Percentiles rank a stretch among this genome's conserved stretches.
Evolutionary conservation across 1,284 basidiomycete species (phyloP).

Genomic region (Leccinum subatratum): DNA sequence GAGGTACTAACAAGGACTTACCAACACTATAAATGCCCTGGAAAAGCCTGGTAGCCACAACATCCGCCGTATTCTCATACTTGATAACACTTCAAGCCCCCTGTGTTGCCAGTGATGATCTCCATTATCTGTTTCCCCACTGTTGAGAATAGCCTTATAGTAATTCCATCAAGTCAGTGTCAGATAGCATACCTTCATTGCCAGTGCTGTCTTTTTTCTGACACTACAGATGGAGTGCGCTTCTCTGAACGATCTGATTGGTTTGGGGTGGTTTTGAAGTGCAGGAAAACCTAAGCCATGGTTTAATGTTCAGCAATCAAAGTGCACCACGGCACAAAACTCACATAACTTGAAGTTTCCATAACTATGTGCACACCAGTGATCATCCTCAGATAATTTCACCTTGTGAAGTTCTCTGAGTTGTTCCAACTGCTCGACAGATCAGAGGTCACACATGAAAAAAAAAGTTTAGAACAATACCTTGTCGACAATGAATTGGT

Average conservation of each 20-base stretch:
- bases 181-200: slow-evolving; percentile 54
- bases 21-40: slow-evolving; percentile 85
- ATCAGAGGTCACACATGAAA: slow-evolving; percentile 1
- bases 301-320: slow-evolving; percentile 18
- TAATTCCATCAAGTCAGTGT: too few relatives aligned
- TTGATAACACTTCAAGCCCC: slow-evolving; percentile 55
- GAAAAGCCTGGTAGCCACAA: slow-evolving; percentile 52
- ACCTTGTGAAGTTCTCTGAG: slow-evolving; percentile 57
- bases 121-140: slow-evolving; percentile 60
- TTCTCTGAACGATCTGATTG: slow-evolving; percentile 60
- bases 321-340: neutral
- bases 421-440: slow-evolving; percentile 48
- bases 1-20: slow-evolving; percentile 29
- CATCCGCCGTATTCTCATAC: slow-evolving; percentile 59
- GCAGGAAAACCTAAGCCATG: slow-evolving; percentile 48
- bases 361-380: slow-evolving; percentile 63
- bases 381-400: slow-evolving; percentile 53
- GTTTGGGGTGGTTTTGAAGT: slow-evolving; percentile 49
- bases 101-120: slow-evolving; percentile 57
- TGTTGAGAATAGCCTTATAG: neutral
- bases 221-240: slow-evolving; percentile 63
- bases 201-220: slow-evolving; percentile 59
- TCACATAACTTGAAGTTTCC: slow-evolving; percentile 45
- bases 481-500: slow-evolving; percentile 68
- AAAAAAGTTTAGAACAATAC: slow-evolving; percentile 31